phyloP scores from a whole-genome alignment of 805 yeast species.

The Zygosaccharomyces bailii region DNA sequence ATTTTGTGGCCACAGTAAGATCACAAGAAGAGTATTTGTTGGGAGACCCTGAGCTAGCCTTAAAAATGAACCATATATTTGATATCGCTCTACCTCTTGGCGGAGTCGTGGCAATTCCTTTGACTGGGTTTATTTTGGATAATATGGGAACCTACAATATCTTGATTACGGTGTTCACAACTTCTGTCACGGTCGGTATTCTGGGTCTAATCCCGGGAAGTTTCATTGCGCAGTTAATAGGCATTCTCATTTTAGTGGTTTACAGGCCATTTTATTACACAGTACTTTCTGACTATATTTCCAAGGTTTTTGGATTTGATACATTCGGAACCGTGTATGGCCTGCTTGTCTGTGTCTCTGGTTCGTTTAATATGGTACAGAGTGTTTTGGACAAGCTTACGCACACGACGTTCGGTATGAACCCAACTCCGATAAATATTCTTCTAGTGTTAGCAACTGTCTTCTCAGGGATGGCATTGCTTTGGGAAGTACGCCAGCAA shows the following conservation, averaged over 20 bases:
- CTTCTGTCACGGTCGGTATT: slow-evolving; percentile 64
- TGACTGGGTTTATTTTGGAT: slow-evolving; percentile 78
- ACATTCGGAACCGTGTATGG: slow-evolving; percentile 94
- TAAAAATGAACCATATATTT: slow-evolving; percentile 64
- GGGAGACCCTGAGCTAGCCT: slow-evolving; percentile 49
- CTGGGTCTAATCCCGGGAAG: slow-evolving; percentile 57
- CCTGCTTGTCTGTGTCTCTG: slow-evolving; percentile 74
- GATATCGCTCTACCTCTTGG: slow-evolving; percentile 88
- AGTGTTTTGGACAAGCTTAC: slow-evolving; percentile 66
- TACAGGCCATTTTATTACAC: slow-evolving; percentile 93
- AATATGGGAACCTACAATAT: slow-evolving; percentile 61
- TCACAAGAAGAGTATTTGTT: slow-evolving; percentile 77
- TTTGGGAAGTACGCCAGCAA: slow-evolving; percentile 7
- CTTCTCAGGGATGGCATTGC: slow-evolving; percentile 24
- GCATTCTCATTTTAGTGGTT: slow-evolving; percentile 68
- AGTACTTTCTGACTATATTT: slow-evolving; percentile 85
- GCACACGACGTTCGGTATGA: slow-evolving; percentile 60
- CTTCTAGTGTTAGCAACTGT: slow-evolving; percentile 53
- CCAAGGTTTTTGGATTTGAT: slow-evolving; percentile 88
- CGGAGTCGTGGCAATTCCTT: slow-evolving; percentile 81
- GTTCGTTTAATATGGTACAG: slow-evolving; percentile 73
- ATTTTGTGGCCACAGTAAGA: slow-evolving; percentile 84
- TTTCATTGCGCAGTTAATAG: slow-evolving; percentile 52
- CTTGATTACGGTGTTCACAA: slow-evolving; percentile 46
- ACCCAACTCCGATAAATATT: slow-evolving; percentile 77